Evolutionary conservation across 306 rosid genomes (phyloP).

Genomic region (Gynostemma pentaphyllum): DNA sequence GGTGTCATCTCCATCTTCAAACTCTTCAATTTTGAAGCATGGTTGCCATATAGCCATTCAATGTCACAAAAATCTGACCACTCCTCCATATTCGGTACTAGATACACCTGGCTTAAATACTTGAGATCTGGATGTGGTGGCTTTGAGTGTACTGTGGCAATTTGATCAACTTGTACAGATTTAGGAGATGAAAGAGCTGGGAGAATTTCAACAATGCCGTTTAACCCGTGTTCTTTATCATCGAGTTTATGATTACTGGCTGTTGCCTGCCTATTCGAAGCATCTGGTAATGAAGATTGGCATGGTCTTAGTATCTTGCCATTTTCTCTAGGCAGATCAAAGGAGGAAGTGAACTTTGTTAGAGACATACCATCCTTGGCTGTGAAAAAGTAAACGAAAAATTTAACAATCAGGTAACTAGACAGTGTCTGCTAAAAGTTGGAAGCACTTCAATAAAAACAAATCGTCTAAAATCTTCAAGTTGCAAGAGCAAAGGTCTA

Average conservation of each 20-base stretch:
- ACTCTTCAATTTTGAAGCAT: slow-evolving; percentile 27
- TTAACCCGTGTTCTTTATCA: slow-evolving; percentile 31
- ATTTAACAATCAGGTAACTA: neutral
- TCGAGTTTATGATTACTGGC: slow-evolving; percentile 28
- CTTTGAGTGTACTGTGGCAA: slow-evolving; percentile 28
- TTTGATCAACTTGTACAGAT: slow-evolving; percentile 21
- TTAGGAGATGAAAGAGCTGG: slow-evolving; percentile 15
- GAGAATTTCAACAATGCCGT: slow-evolving; percentile 40
- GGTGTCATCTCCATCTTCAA: slow-evolving; percentile 28
- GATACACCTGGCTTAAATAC: slow-evolving; percentile 45
- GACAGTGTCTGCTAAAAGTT: neutral
- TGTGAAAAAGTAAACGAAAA: slow-evolving; percentile 18
- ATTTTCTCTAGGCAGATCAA: slow-evolving; percentile 37
- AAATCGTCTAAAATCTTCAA: neutral
- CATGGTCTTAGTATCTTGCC: slow-evolving; percentile 47
- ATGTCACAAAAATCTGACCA: slow-evolving; percentile 43
- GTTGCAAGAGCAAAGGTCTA: slow-evolving; percentile 19
- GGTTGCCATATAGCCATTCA: slow-evolving; percentile 62
- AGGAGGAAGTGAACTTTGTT: slow-evolving; percentile 27
- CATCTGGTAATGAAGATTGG: slow-evolving; percentile 32
- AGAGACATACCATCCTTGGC: slow-evolving; percentile 51
- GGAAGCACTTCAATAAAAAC: no score
- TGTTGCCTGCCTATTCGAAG: slow-evolving; percentile 33
- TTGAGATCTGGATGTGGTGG: slow-evolving; percentile 73
- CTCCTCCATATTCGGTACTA: slow-evolving; percentile 51